These are phyloP conservation scores for Pezicula neosporulosa DNA, from an alignment of 2,329 filamentous ascomycete species.

Conservation along the genomic window DNA sequence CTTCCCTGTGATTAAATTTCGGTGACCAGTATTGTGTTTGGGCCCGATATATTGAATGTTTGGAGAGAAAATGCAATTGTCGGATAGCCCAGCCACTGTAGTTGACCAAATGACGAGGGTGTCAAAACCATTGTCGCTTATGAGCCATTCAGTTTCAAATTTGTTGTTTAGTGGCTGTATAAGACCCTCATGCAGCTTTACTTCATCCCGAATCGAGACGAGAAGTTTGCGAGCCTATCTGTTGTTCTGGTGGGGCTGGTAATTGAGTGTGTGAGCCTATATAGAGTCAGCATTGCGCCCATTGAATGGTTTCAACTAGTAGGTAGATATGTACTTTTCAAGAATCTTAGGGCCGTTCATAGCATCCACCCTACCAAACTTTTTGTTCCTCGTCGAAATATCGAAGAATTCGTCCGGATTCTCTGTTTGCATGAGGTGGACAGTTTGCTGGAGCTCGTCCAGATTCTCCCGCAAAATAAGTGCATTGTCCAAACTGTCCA, in stretches of 20 bases:
- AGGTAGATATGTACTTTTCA: slow-evolving; percentile 69
- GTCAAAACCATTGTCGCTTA: no score
- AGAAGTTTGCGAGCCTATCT: slow-evolving; percentile 67
- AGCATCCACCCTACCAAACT: slow-evolving; percentile 89
- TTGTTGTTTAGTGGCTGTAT: no score
- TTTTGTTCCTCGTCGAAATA: slow-evolving; percentile 82
- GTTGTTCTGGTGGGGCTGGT: slow-evolving; percentile 51
- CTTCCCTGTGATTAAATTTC: no score
- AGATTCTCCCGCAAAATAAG: slow-evolving; percentile 86
- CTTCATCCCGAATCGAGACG: slow-evolving; percentile 70
- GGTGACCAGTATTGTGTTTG: no score
- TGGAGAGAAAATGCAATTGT: no score
- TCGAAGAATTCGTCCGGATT: slow-evolving; percentile 98
- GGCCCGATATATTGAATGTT: no score
- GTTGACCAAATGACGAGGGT: no score
- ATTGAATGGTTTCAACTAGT: neutral
- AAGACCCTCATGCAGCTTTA: slow-evolving; percentile 17
- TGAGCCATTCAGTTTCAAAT: no score
- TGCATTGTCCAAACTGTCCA: slow-evolving; percentile 77
- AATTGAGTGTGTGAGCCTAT: slow-evolving; percentile 61
- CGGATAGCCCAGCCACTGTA: no score
- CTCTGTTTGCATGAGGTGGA: slow-evolving; percentile 79
- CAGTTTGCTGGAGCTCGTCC: slow-evolving; percentile 90
- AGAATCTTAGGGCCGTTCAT: slow-evolving; percentile 83
- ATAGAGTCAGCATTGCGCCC: slow-evolving; percentile 7